Evolutionary conservation across 345 rosid species (phyloP), one percentile per base, ranked within the genome.

Genomic region (Anacardium occidentale): DNA sequence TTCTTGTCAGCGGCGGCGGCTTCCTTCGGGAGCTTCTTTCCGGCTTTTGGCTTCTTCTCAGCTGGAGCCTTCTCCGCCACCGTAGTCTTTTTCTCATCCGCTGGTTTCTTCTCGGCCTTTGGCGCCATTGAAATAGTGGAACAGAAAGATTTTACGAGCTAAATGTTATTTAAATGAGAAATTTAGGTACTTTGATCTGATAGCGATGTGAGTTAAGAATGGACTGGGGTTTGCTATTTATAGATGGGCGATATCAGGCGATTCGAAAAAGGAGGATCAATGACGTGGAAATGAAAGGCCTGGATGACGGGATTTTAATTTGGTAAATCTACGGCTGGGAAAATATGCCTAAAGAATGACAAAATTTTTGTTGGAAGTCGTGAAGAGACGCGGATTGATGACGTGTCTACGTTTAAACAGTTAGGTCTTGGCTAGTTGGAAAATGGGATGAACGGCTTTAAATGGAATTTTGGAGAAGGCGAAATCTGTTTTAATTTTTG

Each of bases 1-100:
- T 86, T 91, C 87, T 88, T 91, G 61, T 91, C 91, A 0, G 72
- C 78, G 2, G 84, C 83, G 1, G 82, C 83, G 17, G 84, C 92
- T 64, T 91, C 95, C 69, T 91, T 89, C 0, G 95, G 91, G 2
- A 91, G 85, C 68, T 89, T 89, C 80, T 91, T 91, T 0, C 93
- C 93, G 32, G 94, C 97, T 75, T 91, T 89, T 0, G 91, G 97
- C 69, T 86, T 89, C 83, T 89, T 89, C 85, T 89, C 94, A 0
- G 91, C 97, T 8, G 91, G 91, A 0, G 87, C 82, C 69, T 89
- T 89, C 84, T 89, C 92, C 0, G 79, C 94, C 20, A 80, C 85
- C 0, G 80, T 55, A 1, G 84, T 80, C 13, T 87, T 79, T 81
- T 82, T 87, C 84, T 89, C 94, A 78, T 73, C 78, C 11, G 89